Conservation (phyloP, 2,329 filamentous ascomycete species). For the Phialocephala subalpina region DNA sequence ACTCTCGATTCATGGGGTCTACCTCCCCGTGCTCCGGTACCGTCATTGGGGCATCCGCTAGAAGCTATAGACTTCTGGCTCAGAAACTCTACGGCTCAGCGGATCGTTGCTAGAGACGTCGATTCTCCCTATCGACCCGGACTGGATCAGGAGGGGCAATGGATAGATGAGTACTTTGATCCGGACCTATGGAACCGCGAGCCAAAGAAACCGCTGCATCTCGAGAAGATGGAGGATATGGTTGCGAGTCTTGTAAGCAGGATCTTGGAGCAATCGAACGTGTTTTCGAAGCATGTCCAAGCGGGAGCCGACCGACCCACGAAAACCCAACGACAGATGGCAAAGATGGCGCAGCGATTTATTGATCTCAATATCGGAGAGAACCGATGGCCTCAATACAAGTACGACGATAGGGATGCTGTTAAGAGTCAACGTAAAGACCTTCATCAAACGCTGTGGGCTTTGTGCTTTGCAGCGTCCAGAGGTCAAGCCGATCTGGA, state of each 20-base stretch:
- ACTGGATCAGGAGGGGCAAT: conserved; percentile 4
- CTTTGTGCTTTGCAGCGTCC: conserved; percentile 29
- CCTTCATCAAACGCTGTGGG: conserved; percentile 36
- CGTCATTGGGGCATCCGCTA: not conserved
- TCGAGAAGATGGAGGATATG: conserved; percentile 34
- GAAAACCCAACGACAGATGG: conserved; percentile 21
- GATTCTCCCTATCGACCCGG: not conserved
- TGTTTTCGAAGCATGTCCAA: conserved; percentile 13
- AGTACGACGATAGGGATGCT: conserved; percentile 20
- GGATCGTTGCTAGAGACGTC: not conserved
- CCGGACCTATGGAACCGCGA: conserved; percentile 29
- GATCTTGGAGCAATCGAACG: conserved; percentile 30
- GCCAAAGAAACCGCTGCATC: conserved; percentile 32
- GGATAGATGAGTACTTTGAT: conserved; percentile 27
- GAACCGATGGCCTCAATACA: conserved; percentile 35
- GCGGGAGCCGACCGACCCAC: not conserved
- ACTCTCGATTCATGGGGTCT: not conserved
- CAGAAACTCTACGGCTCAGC: not conserved
- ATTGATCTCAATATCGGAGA: conserved; percentile 27
- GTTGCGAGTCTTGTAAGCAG: conserved; percentile 35
- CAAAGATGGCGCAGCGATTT: conserved; percentile 31
- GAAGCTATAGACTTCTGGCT: too few relatives aligned
- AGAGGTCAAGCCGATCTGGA: conserved; percentile 31
- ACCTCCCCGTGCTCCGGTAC: not conserved
- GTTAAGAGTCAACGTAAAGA: conserved; percentile 30